Evolutionary conservation across 768 basidiomycete genomes (phyloP).

Genomic region (Tubosaeta brunneosetosa): DNA sequence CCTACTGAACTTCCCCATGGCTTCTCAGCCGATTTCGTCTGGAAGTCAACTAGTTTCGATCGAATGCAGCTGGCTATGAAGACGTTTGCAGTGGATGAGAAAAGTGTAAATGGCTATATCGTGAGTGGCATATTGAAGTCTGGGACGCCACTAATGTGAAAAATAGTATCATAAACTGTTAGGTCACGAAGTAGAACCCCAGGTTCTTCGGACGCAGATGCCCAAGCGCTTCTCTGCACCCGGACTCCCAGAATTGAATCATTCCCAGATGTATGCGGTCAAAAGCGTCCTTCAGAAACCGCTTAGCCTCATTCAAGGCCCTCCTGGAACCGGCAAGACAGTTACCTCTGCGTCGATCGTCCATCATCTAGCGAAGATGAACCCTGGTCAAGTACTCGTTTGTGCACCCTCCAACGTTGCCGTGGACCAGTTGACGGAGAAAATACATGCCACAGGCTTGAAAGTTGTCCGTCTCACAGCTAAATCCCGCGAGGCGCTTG

Average conservation of each 20-base stretch:
- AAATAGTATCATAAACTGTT: slow-evolving; percentile 94
- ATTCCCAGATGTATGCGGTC: slow-evolving; percentile 99
- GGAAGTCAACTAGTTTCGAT: slow-evolving; percentile 99
- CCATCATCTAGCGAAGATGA: slow-evolving; percentile 99
- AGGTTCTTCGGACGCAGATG: slow-evolving; percentile 87
- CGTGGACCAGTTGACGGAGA: slow-evolving; percentile 98
- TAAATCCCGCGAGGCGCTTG: slow-evolving; percentile 96
- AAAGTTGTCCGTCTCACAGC: slow-evolving; percentile 98
- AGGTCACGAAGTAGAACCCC: slow-evolving; percentile 96
- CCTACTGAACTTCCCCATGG: slow-evolving; percentile 92
- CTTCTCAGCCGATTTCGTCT: slow-evolving; percentile 98
- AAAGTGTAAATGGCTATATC: slow-evolving; percentile 98
- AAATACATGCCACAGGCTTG: slow-evolving; percentile 97
- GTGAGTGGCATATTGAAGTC: slow-evolving; percentile 42
- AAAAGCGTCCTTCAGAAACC: slow-evolving; percentile 99
- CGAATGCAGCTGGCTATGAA: slow-evolving; percentile 99
- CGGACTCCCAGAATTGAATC: slow-evolving; percentile 95
- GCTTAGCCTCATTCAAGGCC: slow-evolving; percentile 95
- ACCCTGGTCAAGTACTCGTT: slow-evolving; percentile 97
- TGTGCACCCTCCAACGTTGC: slow-evolving; percentile 99
- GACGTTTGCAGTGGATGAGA: slow-evolving; percentile 98
- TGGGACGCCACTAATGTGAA: slow-evolving; percentile 1
- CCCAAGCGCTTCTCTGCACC: slow-evolving; percentile 97
- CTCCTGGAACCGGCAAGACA: slow-evolving; percentile 98
- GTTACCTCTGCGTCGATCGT: slow-evolving; percentile 99